Base-by-base conservation (phyloP, 2,329 filamentous ascomycete genomes). In the Epichloe sibirici region DNA sequence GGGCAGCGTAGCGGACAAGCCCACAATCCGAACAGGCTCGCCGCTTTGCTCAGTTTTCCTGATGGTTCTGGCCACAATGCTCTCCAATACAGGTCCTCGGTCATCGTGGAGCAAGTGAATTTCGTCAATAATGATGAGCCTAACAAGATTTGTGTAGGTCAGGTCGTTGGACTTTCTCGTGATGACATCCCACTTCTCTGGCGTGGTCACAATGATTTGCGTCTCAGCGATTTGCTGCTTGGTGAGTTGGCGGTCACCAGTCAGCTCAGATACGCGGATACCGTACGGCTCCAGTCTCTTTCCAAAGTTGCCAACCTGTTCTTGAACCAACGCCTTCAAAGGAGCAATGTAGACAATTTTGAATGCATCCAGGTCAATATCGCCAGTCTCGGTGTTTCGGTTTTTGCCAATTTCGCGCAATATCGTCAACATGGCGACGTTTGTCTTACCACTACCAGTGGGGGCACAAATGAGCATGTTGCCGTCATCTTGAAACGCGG, bases 101-200 rank as follows among this genome's bases (percentile, higher is more conserved):
- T 98, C 93, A 65, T 98, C 94, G 68, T 98, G 93, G 48, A 98
- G 81, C 64, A 98, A 74, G 75, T 98, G 93, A 59, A 98, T 97
- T 70, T 98, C 93, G 62, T 98, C 93, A 56, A 98, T 97, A 65
- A 96, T 90, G 53, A 98, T 85, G 11, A 98, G 78, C 40, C 91
- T 85, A 28, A 98, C 93, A n/a, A 98, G 80, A 62, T 94, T 95
- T 15, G 90, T 98, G 69, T 98, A 98, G 61, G 90, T 95, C 51
- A 93, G 81, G 66, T 98, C 94, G 2, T 91, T 96, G 6, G 91
- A 90, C 70, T 98, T 98, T 70, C 94, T 83, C 5, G 94, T 98
- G 61, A 98, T 96, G 59, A 98, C 91, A 69, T 98, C 93, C 87
- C 90, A 98, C 72, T 98, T 98, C 70, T 98, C 93, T 21, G 93